Conservation (phyloP, 23 red algal genomes). For the Agarophyton chilense region DNA sequence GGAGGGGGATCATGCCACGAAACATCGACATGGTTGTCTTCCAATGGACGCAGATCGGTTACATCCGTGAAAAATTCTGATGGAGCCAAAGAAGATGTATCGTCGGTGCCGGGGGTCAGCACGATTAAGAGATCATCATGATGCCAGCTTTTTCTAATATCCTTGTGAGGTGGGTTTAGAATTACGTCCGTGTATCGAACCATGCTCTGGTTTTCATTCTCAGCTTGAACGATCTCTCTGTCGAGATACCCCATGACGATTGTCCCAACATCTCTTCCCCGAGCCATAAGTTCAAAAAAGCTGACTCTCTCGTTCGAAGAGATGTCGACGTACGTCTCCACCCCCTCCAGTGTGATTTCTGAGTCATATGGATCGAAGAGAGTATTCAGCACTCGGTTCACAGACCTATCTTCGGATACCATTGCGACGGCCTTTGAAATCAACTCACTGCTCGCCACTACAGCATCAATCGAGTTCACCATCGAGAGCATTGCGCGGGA, state of each 20-base stretch:
- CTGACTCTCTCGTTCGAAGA: conserved; percentile 52
- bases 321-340: conserved; percentile 56
- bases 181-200: conserved; percentile 57
- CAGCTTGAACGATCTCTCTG: conserved; percentile 46
- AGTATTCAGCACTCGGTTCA: conserved; percentile 61
- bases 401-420: conserved; percentile 67
- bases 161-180: conserved; percentile 62
- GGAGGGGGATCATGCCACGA: conserved; percentile 20
- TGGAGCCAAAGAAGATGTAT: conserved; percentile 49
- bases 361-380: conserved; percentile 67
- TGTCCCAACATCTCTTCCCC: conserved; percentile 52
- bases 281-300: conserved; percentile 72
- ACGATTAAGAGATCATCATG: conserved; percentile 60
- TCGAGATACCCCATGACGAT: conserved; percentile 58
- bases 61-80: conserved; percentile 61
- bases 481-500: conserved; percentile 66
- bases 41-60: conserved; percentile 13
- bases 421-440: conserved; percentile 75
- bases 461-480: conserved; percentile 67
- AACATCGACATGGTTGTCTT: conserved; percentile 30
- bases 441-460: conserved; percentile 63
- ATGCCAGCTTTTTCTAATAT: conserved; percentile 61
- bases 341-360: conserved; percentile 60
- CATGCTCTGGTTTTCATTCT: conserved; percentile 37
- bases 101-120: conserved; percentile 41